phyloP scores from a whole-genome alignment of 345 rosid genomes.

The Microthlaspi erraticum region DNA sequence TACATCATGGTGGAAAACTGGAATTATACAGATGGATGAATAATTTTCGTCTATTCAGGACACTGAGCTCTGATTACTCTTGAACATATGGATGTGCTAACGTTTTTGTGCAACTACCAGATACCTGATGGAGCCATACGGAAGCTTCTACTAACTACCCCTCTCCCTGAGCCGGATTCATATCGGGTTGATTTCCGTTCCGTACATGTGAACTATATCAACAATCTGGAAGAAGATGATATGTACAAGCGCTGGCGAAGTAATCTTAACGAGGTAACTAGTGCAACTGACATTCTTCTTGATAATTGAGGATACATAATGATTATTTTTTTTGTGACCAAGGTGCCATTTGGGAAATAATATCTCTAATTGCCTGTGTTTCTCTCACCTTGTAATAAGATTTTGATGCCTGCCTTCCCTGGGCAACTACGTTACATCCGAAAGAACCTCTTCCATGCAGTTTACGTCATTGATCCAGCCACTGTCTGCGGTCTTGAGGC shows the following conservation, averaged over 20 bases:
- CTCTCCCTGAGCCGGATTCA: constrained; percentile 74
- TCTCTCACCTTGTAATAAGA: constrained; percentile 53
- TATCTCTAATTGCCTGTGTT: constrained; percentile 36
- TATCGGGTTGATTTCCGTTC: constrained; percentile 93
- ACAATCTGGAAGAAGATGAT: constrained; percentile 97
- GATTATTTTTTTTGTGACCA: constrained; percentile 30
- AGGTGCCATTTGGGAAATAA: constrained; percentile 26
- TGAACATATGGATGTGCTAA: constrained; percentile 25
- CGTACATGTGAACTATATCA: constrained; percentile 83
- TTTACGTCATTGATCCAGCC: constrained; percentile 91
- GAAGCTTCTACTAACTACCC: constrained; percentile 68
- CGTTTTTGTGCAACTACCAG: constrained; percentile 49
- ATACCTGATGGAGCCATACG: constrained; percentile 65
- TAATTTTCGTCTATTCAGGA: constrained; percentile 19
- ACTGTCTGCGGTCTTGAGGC: constrained; percentile 89
- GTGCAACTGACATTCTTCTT: constrained; percentile 28
- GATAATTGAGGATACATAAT: constrained; percentile 28
- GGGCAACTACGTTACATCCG: constrained; percentile 95
- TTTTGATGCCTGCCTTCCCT: constrained; percentile 97
- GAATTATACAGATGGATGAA: constrained; percentile 12
- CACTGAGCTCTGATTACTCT: constrained; percentile 28
- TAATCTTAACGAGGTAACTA: constrained; percentile 83
- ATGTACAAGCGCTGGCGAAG: constrained; percentile 95
- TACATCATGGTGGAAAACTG: constrained; percentile 18
- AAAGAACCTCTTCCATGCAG: constrained; percentile 95